Base-by-base conservation (phyloP, 169 alveolate species). In the Plasmodium malariae region DNA sequence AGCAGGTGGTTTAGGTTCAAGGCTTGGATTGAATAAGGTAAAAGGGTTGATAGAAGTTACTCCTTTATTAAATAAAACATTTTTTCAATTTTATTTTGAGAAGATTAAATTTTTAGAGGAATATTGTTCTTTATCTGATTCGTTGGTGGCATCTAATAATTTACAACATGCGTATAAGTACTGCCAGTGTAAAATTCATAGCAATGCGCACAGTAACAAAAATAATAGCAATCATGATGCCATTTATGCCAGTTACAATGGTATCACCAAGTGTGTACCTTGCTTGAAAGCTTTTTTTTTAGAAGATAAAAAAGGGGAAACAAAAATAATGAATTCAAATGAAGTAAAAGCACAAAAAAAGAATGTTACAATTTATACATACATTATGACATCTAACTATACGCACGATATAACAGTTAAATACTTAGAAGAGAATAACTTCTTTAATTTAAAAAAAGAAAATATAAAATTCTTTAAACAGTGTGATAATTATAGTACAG, bases 1-100 rank as follows among this genome's bases (percentile, higher is more conserved):
- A 59, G 90, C 96, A 24, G 96, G 96, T 19, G 96, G 96, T 3
- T 83, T 73, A 55, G 94, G 94, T 3, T 87, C 94, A 32, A 34
- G 96, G 4, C 69, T 94, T 37, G 94, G 94, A 3, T 43, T 71
- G 21, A 55, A 55, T 30, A 60, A 73, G 14, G 90, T 94, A 3
- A 94, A 94, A 74, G 92, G 94, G 28, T 49, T 90, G 19, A 59
- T 94, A 19, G 95, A 92, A 59, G 78, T 94, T 7, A 88, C 95
- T 2, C 92, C 93, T 17, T 65, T 92, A 26, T 62, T 62, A 26
- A 40, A 91, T 49, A 93, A 93, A 89, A 87, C 94, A 11, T 89
- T 93, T 55, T 83, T 93, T 51, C 96, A 93, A 69, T 70, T 88
- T 43, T 93, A 89, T 63, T 74, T 93, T 28, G 96, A 93, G 57